A percentile compares a stretch with the other conserved stretches of the same genome.
Evolutionary conservation across 805 yeast genomes (phyloP).

Genomic region (Kregervanrija fluxuum): DNA sequence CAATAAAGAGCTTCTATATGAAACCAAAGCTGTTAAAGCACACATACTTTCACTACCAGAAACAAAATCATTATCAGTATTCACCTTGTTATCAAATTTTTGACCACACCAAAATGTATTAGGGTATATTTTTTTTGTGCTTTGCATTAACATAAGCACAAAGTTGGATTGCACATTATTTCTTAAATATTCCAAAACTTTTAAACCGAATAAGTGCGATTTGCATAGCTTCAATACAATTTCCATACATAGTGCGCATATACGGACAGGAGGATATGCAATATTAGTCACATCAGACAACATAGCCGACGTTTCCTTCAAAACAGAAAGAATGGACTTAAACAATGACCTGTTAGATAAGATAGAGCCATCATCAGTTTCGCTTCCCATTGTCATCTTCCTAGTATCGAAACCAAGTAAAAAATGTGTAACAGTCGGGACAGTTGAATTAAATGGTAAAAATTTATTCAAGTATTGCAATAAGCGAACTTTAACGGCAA

Average conservation of each 20-base stretch:
- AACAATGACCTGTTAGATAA: slow-evolving; percentile 50
- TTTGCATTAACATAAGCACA: slow-evolving; percentile 42
- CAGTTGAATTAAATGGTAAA: slow-evolving; percentile 28
- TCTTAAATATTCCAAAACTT: slow-evolving; percentile 48
- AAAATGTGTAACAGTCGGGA: slow-evolving; percentile 59
- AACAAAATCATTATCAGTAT: slow-evolving; percentile 28
- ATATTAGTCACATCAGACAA: slow-evolving; percentile 32
- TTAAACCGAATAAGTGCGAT: slow-evolving; percentile 44
- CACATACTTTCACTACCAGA: slow-evolving; percentile 35
- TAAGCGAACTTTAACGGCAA: slow-evolving; percentile 48
- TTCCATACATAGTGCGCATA: slow-evolving; percentile 54
- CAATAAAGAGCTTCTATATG: slow-evolving; percentile 51
- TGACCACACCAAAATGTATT: slow-evolving; percentile 49
- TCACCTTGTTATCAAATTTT: slow-evolving; percentile 37
- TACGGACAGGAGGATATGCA: slow-evolving; percentile 46
- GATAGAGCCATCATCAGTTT: slow-evolving; percentile 40
- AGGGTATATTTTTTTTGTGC: slow-evolving; percentile 48
- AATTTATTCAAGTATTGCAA: slow-evolving; percentile 50
- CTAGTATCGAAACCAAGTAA: slow-evolving; percentile 62
- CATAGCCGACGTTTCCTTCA: slow-evolving; percentile 40
- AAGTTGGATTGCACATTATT: slow-evolving; percentile 31
- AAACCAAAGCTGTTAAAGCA: slow-evolving; percentile 54
- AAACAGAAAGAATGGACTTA: slow-evolving; percentile 40
- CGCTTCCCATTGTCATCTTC: slow-evolving; percentile 40
- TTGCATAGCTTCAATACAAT: slow-evolving; percentile 56